Evolutionary conservation across 768 basidiomycete genomes (phyloP).

Genomic region (Tephrocybe sp.): DNA sequence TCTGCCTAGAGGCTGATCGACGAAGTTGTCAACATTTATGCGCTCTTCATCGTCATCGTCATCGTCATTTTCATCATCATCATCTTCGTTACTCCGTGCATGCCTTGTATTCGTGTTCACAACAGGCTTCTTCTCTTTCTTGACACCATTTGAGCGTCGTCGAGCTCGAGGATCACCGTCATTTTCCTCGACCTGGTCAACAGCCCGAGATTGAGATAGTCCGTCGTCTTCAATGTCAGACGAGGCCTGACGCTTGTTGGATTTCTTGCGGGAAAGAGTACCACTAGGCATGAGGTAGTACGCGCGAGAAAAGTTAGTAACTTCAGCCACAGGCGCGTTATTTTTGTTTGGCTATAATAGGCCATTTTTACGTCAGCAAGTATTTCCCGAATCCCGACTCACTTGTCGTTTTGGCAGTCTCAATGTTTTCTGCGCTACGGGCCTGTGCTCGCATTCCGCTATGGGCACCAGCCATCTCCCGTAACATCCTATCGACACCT

Average conservation of each 20-base stretch:
- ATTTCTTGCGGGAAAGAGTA: constrained; percentile 38
- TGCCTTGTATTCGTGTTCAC: constrained; percentile 21
- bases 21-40: constrained; percentile 64
- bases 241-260: constrained; percentile 45
- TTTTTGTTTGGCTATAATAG: constrained; percentile 24
- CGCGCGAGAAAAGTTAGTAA: constrained; percentile 11
- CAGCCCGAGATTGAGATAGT: constrained; percentile 30
- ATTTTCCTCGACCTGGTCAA: constrained; percentile 46
- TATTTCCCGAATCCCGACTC: background rate
- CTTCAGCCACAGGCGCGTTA: constrained; percentile 35
- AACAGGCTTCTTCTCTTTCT: constrained; percentile 34
- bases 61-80: constrained; percentile 27
- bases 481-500: constrained; percentile 4
- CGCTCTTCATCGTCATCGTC: constrained; percentile 49
- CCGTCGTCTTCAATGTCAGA: constrained; percentile 63
- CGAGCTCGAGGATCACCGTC: constrained; percentile 34
- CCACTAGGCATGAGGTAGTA: constrained; percentile 36
- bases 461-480: constrained; percentile 27
- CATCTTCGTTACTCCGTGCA: constrained; percentile 16
- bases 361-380: constrained; percentile 7
- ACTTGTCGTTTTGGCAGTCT: background rate
- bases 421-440: constrained; percentile 41
- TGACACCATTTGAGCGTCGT: constrained; percentile 23
- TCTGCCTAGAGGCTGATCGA: constrained; percentile 64
- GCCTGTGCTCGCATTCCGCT: constrained; percentile 29